These are phyloP conservation scores for Rubia occidens DNA, from an alignment of 305 asterid genomes.

Conservation along the genomic window DNA sequence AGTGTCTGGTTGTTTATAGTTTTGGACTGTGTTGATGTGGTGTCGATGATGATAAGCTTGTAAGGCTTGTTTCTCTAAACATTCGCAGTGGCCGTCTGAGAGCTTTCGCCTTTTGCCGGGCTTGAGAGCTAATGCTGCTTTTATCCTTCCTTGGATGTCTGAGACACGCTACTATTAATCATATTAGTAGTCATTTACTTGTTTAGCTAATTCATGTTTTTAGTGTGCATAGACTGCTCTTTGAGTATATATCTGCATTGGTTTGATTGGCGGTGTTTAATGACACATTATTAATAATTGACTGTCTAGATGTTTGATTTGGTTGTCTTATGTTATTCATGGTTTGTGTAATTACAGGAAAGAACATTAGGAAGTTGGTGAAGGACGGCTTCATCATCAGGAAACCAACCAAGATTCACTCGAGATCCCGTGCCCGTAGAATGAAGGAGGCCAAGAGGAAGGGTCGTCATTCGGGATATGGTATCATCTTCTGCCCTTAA, in stretches of 20 bases:
- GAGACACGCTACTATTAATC: not conserved
- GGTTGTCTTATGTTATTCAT: not conserved
- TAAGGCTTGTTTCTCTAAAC: conserved; percentile 44
- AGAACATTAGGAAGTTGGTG: conserved; percentile 46
- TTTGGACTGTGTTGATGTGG: not conserved
- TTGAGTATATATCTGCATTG: no score
- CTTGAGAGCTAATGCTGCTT: conserved; percentile 8
- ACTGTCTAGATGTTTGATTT: not conserved
- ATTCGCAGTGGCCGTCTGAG: conserved; percentile 47
- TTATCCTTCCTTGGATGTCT: conserved; percentile 15
- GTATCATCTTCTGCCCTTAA: conserved; percentile 13
- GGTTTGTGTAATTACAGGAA: conserved; percentile 25
- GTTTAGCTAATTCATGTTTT: not conserved
- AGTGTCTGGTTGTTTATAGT: not conserved
- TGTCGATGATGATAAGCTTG: not conserved
- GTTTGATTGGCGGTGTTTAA: no score
- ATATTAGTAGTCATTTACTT: no score
- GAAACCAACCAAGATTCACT: conserved; percentile 61
- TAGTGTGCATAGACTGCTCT: not conserved
- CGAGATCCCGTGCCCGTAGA: conserved; percentile 52
- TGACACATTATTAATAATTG: no score
- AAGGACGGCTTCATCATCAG: conserved; percentile 53
- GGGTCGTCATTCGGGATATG: conserved; percentile 65
- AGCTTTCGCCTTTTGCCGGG: conserved; percentile 35
- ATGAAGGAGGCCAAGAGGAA: conserved; percentile 58